Percentiles rank a stretch among this genome's conserved stretches.
Conservation (phyloP, 2,329 filamentous ascomycete genomes). For the Neodidymelliopsis sp. region DNA sequence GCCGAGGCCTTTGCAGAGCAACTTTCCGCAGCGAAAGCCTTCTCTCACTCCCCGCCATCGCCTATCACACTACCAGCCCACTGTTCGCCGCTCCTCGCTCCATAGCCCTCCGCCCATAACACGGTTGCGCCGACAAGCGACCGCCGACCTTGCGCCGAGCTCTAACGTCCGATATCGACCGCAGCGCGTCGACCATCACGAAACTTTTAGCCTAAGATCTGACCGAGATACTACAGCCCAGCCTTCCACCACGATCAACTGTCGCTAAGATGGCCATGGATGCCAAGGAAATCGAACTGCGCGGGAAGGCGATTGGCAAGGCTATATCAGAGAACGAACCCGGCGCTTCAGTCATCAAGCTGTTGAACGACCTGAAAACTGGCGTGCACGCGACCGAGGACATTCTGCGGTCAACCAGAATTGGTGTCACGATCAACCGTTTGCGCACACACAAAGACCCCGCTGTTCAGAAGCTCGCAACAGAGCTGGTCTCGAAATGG, state of each 20-base stretch:
- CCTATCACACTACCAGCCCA: slow-evolving; percentile 7
- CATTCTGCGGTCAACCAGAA: slow-evolving; percentile 86
- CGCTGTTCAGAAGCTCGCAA: slow-evolving; percentile 75
- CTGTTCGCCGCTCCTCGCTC: slow-evolving; percentile 4
- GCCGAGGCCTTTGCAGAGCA: slow-evolving; percentile 9
- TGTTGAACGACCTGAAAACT: slow-evolving; percentile 81
- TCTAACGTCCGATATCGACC: slow-evolving; percentile 6
- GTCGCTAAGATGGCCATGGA: slow-evolving; percentile 65
- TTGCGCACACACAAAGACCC: slow-evolving; percentile 80
- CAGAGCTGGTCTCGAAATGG: slow-evolving; percentile 88
- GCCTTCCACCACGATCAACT: background rate
- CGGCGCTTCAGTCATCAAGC: slow-evolving; percentile 71
- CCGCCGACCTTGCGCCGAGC: slow-evolving; percentile 16
- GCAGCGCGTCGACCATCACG: slow-evolving; percentile 2
- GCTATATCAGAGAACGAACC: slow-evolving; percentile 79
- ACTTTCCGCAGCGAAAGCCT: slow-evolving; percentile 7
- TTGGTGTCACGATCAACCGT: slow-evolving; percentile 88
- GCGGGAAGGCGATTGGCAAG: slow-evolving; percentile 81
- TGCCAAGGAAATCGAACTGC: slow-evolving; percentile 78
- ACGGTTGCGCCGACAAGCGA: background rate
- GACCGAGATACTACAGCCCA: background rate
- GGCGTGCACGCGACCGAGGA: slow-evolving; percentile 87
- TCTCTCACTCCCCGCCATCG: background rate
- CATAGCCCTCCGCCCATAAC: background rate
- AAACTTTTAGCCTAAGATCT: background rate